Evolutionary conservation across 2,329 filamentous ascomycete genomes (phyloP).

Genomic region (Beauveria rudraprayagi): DNA sequence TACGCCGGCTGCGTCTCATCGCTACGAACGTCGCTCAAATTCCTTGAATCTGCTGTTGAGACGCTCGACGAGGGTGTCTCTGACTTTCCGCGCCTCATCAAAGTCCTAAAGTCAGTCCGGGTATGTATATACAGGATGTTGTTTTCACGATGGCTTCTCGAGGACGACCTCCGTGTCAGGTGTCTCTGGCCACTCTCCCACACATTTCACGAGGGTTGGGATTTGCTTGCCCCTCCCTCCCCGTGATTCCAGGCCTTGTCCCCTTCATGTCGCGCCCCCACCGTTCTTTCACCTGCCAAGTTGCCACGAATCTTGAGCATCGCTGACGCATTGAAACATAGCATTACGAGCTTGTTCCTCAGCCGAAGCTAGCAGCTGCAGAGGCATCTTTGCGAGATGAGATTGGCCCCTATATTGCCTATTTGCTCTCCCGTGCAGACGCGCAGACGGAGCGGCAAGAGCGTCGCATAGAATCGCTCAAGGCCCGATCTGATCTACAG

Average conservation of each 20-base stretch:
- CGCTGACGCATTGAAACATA: conserved; percentile 26
- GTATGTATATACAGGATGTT: conserved; percentile 28
- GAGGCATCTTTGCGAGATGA: conserved; percentile 80
- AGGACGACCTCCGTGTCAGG: background rate
- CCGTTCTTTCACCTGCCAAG: background rate
- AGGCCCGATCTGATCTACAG: conserved; percentile 75
- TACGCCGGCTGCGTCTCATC: conserved; percentile 54
- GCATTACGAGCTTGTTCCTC: conserved; percentile 90
- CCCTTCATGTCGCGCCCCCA: background rate
- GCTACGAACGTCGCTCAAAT: conserved; percentile 50
- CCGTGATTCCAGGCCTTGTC: background rate
- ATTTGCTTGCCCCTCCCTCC: background rate
- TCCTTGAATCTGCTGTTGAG: conserved; percentile 51
- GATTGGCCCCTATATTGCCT: conserved; percentile 77
- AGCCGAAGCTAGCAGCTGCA: conserved; percentile 71
- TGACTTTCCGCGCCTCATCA: conserved; percentile 49
- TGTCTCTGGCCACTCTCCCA: background rate
- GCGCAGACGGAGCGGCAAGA: conserved; percentile 76
- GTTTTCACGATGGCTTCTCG: conserved; percentile 8
- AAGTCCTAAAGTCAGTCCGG: conserved; percentile 49
- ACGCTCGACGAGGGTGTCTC: conserved; percentile 48
- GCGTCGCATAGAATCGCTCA: conserved; percentile 73
- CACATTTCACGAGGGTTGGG: background rate
- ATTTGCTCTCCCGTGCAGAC: conserved; percentile 73
- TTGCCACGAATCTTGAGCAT: background rate